Conservation (phyloP, 805 yeast species). For the Wickerhamomyces tratensis region DNA sequence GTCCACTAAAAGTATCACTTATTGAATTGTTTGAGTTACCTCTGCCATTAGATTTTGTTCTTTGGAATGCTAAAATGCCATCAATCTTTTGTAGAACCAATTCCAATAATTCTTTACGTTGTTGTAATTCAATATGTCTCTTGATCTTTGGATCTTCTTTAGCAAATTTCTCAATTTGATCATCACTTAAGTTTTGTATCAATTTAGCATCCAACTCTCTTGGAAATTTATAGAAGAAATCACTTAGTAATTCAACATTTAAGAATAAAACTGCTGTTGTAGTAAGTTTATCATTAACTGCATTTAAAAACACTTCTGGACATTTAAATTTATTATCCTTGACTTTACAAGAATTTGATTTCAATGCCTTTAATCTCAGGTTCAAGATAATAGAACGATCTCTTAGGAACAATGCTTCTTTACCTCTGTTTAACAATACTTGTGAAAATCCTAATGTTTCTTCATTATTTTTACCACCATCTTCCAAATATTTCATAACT, state of each 20-base stretch:
- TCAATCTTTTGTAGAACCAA: conserved; percentile 81
- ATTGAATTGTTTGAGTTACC: not conserved
- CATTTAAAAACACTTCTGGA: conserved; percentile 90
- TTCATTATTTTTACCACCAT: conserved; percentile 28
- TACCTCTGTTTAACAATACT: conserved; percentile 65
- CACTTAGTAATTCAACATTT: conserved; percentile 89
- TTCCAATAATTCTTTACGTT: conserved; percentile 81
- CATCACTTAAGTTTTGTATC: conserved; percentile 50
- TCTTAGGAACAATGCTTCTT: conserved; percentile 70
- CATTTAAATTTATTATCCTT: conserved; percentile 82
- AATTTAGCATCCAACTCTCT: conserved; percentile 79
- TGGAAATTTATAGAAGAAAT: conserved; percentile 94
- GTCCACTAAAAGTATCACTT: not conserved
- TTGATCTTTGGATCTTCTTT: conserved; percentile 89
- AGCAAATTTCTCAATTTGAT: conserved; percentile 82
- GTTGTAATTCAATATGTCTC: conserved; percentile 87
- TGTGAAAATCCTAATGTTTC: conserved; percentile 84
- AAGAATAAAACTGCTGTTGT: conserved; percentile 88
- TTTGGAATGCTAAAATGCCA: conserved; percentile 29
- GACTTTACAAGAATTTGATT: conserved; percentile 63
- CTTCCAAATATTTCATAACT: conserved; percentile 62
- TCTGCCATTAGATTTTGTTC: conserved; percentile 6
- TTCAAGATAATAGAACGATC: conserved; percentile 63
- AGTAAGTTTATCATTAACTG: conserved; percentile 83
- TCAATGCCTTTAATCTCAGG: conserved; percentile 69